Conservation (phyloP, 768 basidiomycete species). For the Tricholomella constricta region DNA sequence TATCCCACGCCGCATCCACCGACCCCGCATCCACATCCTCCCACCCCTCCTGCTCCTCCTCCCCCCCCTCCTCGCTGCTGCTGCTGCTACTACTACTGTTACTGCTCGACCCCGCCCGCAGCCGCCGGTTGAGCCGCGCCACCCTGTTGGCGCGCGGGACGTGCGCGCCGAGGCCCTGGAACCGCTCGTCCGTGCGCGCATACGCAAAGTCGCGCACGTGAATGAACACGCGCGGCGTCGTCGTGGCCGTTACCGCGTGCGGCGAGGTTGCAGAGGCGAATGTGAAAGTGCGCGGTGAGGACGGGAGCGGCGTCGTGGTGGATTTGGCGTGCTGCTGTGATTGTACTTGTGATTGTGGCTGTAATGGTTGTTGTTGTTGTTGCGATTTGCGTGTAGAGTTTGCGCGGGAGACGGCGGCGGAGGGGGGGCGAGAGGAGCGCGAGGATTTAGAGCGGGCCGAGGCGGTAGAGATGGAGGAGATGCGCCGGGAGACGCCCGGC, state of each 20-base stretch:
- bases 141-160: slow-evolving; percentile 43
- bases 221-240: slow-evolving; percentile 23
- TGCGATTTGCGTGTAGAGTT: slow-evolving; percentile 12
- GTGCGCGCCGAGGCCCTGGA: slow-evolving; percentile 39
- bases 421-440: slow-evolving; percentile 10
- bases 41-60: slow-evolving; percentile 10
- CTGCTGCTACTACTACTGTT: slow-evolving; percentile 15
- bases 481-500: slow-evolving; percentile 15
- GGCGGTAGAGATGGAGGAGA: slow-evolving; percentile 31
- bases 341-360: no score
- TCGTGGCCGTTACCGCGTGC: background rate
- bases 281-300: slow-evolving; percentile 10
- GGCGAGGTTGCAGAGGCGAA: slow-evolving; percentile 9
- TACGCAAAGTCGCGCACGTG: slow-evolving; percentile 48
- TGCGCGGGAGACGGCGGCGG: slow-evolving; percentile 16
- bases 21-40: slow-evolving; percentile 20
- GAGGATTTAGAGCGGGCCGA: slow-evolving; percentile 25
- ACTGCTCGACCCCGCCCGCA: slow-evolving; percentile 17
- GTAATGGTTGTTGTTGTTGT: background rate
- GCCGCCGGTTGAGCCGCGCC: slow-evolving; percentile 30
- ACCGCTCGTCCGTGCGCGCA: slow-evolving; percentile 34
- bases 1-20: slow-evolving; percentile 31
- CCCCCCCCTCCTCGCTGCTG: slow-evolving; percentile 15
- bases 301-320: slow-evolving; percentile 7
- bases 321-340: background rate